phyloP scores from a whole-genome alignment of 2,329 filamentous ascomycete genomes.

The Colletotrichum magnum region DNA sequence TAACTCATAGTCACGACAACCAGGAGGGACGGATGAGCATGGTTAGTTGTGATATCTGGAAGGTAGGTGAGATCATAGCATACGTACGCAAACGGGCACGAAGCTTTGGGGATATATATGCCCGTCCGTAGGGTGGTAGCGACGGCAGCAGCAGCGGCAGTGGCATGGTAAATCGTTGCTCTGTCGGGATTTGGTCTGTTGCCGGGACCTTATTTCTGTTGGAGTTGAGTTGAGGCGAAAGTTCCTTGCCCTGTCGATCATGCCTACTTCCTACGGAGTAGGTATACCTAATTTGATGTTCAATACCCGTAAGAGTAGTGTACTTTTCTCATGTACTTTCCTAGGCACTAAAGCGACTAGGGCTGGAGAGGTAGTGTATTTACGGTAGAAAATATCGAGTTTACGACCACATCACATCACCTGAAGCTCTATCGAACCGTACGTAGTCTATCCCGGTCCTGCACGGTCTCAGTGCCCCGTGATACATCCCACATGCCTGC shows the following conservation, averaged over 20 bases:
- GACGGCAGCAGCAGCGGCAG: not conserved
- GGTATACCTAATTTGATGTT: too few species aligned
- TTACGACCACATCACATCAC: too few species aligned
- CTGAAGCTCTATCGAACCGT: not conserved
- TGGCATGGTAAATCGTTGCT: constrained; percentile 3
- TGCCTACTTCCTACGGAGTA: too few species aligned
- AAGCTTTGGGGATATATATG: not conserved
- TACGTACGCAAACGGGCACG: constrained; percentile 15
- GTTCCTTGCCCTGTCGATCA: constrained; percentile 29
- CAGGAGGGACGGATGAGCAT: constrained; percentile 17
- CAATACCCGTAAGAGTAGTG: too few species aligned
- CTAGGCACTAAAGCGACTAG: too few species aligned
- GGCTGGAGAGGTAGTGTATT: too few species aligned
- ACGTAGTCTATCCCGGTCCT: not conserved
- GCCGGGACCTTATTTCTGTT: not conserved
- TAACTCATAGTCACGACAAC: not conserved
- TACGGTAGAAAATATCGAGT: too few species aligned
- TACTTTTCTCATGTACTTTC: too few species aligned
- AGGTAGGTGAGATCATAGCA: constrained; percentile 4
- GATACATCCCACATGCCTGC: constrained; percentile 5
- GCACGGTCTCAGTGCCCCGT: not conserved
- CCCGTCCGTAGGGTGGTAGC: too few species aligned
- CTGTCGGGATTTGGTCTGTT: constrained; percentile 2
- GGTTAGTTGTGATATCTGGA: not conserved
- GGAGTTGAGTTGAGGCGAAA: not conserved